Base-by-base conservation (phyloP, 2,329 filamentous ascomycete species). In the Hypoxylon sp. region DNA sequence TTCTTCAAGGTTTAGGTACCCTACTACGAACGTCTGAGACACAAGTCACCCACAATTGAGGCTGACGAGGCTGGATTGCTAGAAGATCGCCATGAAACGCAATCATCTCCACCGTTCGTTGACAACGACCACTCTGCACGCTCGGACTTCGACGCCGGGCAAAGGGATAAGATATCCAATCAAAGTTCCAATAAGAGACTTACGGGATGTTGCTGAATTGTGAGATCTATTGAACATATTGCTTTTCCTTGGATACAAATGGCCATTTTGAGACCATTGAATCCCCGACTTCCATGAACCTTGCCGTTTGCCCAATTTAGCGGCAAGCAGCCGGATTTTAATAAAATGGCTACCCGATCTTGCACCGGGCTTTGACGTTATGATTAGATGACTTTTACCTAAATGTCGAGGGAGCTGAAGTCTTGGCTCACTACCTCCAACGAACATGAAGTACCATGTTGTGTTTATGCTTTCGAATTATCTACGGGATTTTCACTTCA, bases 221-320 rank as follows among this genome's bases (percentile, higher is more conserved):
- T 57, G 17, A 21, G 45, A 59, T 11, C 53, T 64, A 59, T 65
- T 57, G 58, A 60, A 53, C 17, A 46, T 3, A 36, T 65, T 68
- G 53, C 64, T 65, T 65, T 58, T 63, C 50, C 51, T 65, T 63
- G 34, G 58, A 59, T 28, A 30, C 28, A 50, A 21, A 38, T 28
- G 14, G 30, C 7, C 38, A 32, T 34, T 23, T 55, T 32, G 23
- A 62, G 23, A 45, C 53, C 63, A 67, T 62, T 62, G 48, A 50
- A 34, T 19, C 17, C 17, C 28, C 21, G 34, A 67, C 36, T 65
- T 32, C 60, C 60, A 70, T 70, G 64, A 68, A 68, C 68, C 68
- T 53, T 56, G 67, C 53, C 43, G 53, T 67, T 68, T 70, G 64
- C 48, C 36, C 34, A 65, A 59, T 65, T 62, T 67, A 70, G 64